Evolutionary conservation across 768 basidiomycete genomes (phyloP).

Genomic region (Suillus cothurnatus): DNA sequence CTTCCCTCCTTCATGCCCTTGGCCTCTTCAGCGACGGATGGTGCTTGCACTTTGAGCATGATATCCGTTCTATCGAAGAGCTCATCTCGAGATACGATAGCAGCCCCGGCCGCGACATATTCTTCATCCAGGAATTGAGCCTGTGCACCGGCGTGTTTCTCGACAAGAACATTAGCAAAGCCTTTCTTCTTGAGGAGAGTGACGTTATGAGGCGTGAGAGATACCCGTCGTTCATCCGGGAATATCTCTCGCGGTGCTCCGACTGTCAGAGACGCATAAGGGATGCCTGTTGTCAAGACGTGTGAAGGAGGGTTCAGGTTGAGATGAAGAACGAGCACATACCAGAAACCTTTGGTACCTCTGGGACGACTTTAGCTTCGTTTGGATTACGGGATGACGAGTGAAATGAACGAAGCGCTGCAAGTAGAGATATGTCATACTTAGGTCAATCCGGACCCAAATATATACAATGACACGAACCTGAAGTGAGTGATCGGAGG

Average conservation of each 20-base stretch:
- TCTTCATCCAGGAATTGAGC: slow-evolving; percentile 84
- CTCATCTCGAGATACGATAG: slow-evolving; percentile 70
- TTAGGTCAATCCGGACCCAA: background rate
- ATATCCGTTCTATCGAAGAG: slow-evolving; percentile 74
- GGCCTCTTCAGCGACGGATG: slow-evolving; percentile 62
- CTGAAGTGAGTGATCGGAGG: slow-evolving; percentile 26
- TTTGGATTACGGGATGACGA: slow-evolving; percentile 29
- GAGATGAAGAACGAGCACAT: slow-evolving; percentile 8
- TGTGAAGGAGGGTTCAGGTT: background rate
- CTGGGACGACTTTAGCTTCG: slow-evolving; percentile 15
- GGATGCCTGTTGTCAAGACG: slow-evolving; percentile 41
- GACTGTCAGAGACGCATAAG: slow-evolving; percentile 73
- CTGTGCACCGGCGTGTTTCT: slow-evolving; percentile 66
- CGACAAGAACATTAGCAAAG: slow-evolving; percentile 71
- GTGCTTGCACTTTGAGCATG: slow-evolving; percentile 84
- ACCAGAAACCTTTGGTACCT: slow-evolving; percentile 30
- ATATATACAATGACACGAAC: slow-evolving; percentile 15
- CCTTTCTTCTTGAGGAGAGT: slow-evolving; percentile 81
- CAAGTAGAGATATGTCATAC: background rate
- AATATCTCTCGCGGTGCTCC: slow-evolving; percentile 80
- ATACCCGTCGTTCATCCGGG: slow-evolving; percentile 78
- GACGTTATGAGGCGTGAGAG: slow-evolving; percentile 80
- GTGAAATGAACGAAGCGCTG: slow-evolving; percentile 35
- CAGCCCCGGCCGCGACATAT: slow-evolving; percentile 78
- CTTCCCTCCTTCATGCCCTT: slow-evolving; percentile 68